These are phyloP conservation scores for Ilyonectria sp. DNA, from an alignment of 2,329 filamentous ascomycete genomes.

Conservation along the genomic window DNA sequence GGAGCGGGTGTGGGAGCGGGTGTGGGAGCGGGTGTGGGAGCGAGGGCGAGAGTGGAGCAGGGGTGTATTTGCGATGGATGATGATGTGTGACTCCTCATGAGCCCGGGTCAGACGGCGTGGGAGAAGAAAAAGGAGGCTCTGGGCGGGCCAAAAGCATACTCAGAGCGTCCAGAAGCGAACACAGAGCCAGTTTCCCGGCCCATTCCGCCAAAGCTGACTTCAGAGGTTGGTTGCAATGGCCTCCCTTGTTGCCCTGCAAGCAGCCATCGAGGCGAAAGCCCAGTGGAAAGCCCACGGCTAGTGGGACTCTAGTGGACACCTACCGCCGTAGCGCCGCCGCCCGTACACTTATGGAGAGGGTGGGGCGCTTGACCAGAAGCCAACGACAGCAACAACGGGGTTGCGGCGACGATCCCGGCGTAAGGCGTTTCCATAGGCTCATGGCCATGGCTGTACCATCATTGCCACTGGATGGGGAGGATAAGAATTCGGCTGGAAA, in stretches of 20 bases:
- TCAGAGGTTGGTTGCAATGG: background rate
- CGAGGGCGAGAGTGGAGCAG: slow-evolving; percentile 9
- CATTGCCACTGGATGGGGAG: slow-evolving; percentile 26
- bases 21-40: slow-evolving; percentile 12
- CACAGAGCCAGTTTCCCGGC: slow-evolving; percentile 1
- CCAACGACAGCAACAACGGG: slow-evolving; percentile 14
- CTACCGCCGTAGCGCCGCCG: slow-evolving; percentile 6
- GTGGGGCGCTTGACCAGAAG: slow-evolving; percentile 12
- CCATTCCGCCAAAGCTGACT: slow-evolving; percentile 17
- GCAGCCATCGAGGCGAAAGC: slow-evolving; percentile 18
- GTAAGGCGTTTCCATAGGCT: slow-evolving; percentile 54
- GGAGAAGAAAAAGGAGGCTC: background rate
- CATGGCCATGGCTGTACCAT: slow-evolving; percentile 44
- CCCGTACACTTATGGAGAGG: background rate
- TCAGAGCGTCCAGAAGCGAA: background rate
- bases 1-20: slow-evolving; percentile 13
- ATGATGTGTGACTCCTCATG: slow-evolving; percentile 6
- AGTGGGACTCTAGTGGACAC: slow-evolving; percentile 10
- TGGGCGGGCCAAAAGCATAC: background rate
- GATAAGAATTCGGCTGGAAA: slow-evolving; percentile 3
- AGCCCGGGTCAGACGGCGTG: slow-evolving; percentile 1
- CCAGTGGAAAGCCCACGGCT: slow-evolving; percentile 28
- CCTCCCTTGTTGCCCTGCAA: slow-evolving; percentile 5
- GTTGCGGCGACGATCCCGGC: slow-evolving; percentile 41
- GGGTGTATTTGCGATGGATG: background rate